A percentile compares a stretch with the other conserved stretches of the same genome.
These are phyloP conservation scores for Penicillium crustosum DNA, from an alignment of 2,329 filamentous ascomycete species.

Conservation along the genomic window DNA sequence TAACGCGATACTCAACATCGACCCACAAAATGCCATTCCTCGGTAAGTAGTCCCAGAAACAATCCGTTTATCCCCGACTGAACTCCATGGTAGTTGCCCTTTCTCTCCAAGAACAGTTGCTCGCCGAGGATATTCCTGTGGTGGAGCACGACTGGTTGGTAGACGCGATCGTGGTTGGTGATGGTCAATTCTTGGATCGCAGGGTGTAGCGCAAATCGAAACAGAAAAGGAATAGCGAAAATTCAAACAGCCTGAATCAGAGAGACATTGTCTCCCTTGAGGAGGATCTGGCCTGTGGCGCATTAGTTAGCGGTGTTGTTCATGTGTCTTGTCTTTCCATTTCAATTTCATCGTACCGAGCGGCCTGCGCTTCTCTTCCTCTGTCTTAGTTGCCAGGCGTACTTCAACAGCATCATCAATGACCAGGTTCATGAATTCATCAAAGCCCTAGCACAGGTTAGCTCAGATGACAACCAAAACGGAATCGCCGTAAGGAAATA, in stretches of 20 bases:
- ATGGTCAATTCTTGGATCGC: slow-evolving; percentile 57
- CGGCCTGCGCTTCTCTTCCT: slow-evolving; percentile 73
- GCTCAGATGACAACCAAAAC: neutral
- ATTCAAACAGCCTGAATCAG: slow-evolving; percentile 63
- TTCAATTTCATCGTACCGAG: slow-evolving; percentile 60
- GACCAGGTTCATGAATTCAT: slow-evolving; percentile 99
- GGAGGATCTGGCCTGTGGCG: slow-evolving; percentile 70
- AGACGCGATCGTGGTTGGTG: slow-evolving; percentile 72
- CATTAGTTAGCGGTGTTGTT: neutral
- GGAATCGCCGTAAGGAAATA: slow-evolving; percentile 16
- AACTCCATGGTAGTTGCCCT: slow-evolving; percentile 63
- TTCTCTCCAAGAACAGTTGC: slow-evolving; percentile 80
- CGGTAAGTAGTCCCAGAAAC: slow-evolving; percentile 47
- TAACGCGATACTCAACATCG: slow-evolving; percentile 67
- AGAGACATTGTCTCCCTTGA: slow-evolving; percentile 86
- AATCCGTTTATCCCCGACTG: slow-evolving; percentile 21
- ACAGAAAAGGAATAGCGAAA: slow-evolving; percentile 13
- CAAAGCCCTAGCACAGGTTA: slow-evolving; percentile 70
- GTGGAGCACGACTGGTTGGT: slow-evolving; percentile 75
- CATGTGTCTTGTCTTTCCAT: neutral
- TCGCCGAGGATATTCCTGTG: slow-evolving; percentile 70
- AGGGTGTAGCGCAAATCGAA: slow-evolving; percentile 26
- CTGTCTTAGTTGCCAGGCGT: slow-evolving; percentile 76
- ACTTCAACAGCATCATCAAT: slow-evolving; percentile 95
- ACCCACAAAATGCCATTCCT: slow-evolving; percentile 56